Evolutionary conservation across 257 asterid species (phyloP).

Genomic region (Solanum medicagineum): DNA sequence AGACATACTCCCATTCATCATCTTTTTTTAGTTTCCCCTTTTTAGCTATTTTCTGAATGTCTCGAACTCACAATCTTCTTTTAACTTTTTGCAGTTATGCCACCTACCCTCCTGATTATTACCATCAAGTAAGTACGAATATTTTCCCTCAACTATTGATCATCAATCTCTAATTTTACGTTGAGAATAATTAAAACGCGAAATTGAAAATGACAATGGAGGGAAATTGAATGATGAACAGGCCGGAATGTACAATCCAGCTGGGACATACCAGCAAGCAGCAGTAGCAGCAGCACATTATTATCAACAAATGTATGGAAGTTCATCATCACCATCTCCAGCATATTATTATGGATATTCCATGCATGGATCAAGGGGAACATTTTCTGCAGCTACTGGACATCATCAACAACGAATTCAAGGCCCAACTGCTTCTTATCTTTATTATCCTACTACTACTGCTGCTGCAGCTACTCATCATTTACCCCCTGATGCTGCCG

Average conservation of each 20-base stretch:
- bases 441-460: conserved; percentile 48
- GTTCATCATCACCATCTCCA: conserved; percentile 57
- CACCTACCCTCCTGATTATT: conserved; percentile 60
- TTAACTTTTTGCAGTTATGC: conserved; percentile 39
- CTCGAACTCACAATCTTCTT: not conserved
- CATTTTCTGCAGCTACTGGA: conserved; percentile 32
- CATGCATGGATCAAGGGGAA: conserved; percentile 44
- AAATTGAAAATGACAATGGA: not conserved
- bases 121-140: conserved; percentile 45
- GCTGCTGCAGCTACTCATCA: conserved; percentile 19
- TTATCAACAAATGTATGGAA: conserved; percentile 55
- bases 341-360: conserved; percentile 60
- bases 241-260: conserved; percentile 56
- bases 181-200: not conserved
- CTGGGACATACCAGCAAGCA: conserved; percentile 41
- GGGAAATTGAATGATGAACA: conserved; percentile 11
- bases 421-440: conserved; percentile 40
- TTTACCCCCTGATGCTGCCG: conserved; percentile 19
- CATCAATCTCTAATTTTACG: not conserved
- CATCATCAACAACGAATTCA: conserved; percentile 34
- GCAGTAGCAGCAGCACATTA: conserved; percentile 30
- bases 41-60: not conserved
- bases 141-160: not conserved
- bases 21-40: too few relatives aligned
- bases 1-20: not conserved